Evolutionary conservation across 495 filamentous ascomycete species (phyloP).

Genomic region (Xylaria flabelliformis): DNA sequence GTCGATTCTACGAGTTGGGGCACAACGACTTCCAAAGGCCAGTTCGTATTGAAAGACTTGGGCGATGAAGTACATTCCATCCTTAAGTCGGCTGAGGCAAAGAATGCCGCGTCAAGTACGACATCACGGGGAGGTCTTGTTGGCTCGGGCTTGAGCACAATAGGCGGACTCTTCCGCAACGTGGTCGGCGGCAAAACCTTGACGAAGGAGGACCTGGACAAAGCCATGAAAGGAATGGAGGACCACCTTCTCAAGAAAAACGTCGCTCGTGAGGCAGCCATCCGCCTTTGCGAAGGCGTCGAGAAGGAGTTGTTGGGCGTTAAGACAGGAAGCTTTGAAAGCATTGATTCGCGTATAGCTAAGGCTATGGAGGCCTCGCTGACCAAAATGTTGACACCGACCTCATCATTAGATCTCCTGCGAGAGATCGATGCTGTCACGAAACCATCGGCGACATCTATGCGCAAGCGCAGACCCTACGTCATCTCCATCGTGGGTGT

Average conservation of each 20-base stretch:
- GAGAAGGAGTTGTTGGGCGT: constrained; percentile 86
- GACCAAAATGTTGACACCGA: constrained; percentile 93
- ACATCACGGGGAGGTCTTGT: constrained; percentile 66
- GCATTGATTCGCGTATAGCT: constrained; percentile 81
- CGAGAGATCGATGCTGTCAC: constrained; percentile 87
- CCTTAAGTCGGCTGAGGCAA: constrained; percentile 71
- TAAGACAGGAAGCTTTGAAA: constrained; percentile 92
- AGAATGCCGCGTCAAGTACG: constrained; percentile 55
- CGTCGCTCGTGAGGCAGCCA: constrained; percentile 90
- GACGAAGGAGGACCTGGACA: constrained; percentile 84
- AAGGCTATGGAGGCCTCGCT: constrained; percentile 88
- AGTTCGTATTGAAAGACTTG: constrained; percentile 92
- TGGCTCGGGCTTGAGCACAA: constrained; percentile 75
- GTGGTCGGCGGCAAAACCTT: constrained; percentile 92
- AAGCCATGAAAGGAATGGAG: constrained; percentile 93
- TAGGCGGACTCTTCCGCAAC: constrained; percentile 88
- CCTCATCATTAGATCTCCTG: constrained; percentile 89
- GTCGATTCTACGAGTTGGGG: constrained; percentile 84
- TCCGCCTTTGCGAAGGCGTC: constrained; percentile 89
- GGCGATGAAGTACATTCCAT: constrained; percentile 94
- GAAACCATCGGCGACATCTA: constrained; percentile 60
- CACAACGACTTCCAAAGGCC: constrained; percentile 79
- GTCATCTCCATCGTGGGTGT: constrained; percentile 98
- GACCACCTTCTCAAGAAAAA: constrained; percentile 96
- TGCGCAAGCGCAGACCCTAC: constrained; percentile 75